Base-by-base conservation (phyloP, 352 stramenopile species). In the Elongisporangium senticosum region DNA sequence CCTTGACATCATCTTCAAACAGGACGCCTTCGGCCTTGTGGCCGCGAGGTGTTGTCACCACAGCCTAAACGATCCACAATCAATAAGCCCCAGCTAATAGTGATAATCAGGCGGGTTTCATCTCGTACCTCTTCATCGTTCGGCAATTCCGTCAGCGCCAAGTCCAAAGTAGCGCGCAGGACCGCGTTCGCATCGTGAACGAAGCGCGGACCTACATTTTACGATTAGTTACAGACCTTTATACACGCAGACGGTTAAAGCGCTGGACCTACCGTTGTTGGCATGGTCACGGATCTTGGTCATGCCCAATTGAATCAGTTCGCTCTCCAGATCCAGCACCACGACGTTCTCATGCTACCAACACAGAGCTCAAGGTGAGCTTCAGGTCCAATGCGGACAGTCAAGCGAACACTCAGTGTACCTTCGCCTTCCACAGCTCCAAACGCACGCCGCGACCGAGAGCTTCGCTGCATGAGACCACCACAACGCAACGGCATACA, bases 391-490 rank as follows among this genome's bases (percentile, higher is more conserved):
- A 1, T 21, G 24, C 24, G 24, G 7, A 28, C 24, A 28, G n/a
- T n/a, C n/a, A n/a, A n/a, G n/a, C n/a, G 10, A 37, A 7, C 17
- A 49, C 11, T 40, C 19, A 64, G 47, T 23, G 66, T 26, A 91
- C 85, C 72, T 93, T 87, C 26, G 85, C 85, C 68, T 95, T 95
- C 85, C 85, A 95, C 52, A 88, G 71, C 66, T 95, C 85, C 17
- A 93, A 72, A 37, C 84, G 84, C 51, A 95, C 79, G 54, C 83
- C 85, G 51, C 83, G 75, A 48, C 85, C 85, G 26, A 95, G 63
- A 8, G 81, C 82, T 64, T 95, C 83, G 5, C 85, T 95, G 52
- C 17, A 58, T 1, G 52, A 23, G 53, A n/a, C 20, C 55, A 53
- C 15, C 53, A 10, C 14, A 69, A 19, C 13, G 3, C 48, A 58